These are phyloP conservation scores for Colletotrichum chlorophyti DNA, from an alignment of 2,329 filamentous ascomycete species.

Conservation along the genomic window DNA sequence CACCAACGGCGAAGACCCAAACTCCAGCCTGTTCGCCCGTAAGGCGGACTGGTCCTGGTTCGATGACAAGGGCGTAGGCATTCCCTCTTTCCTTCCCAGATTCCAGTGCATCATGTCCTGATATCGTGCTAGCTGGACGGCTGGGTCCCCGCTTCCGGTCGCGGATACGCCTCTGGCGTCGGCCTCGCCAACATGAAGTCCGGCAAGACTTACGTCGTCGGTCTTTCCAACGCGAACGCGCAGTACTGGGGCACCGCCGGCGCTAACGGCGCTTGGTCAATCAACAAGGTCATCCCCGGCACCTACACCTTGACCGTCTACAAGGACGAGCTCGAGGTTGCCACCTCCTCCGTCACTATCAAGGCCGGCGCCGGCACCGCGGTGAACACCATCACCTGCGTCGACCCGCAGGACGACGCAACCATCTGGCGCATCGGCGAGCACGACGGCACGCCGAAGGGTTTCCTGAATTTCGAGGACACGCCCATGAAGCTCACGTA, in stretches of 20 bases:
- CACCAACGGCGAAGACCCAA: constrained; percentile 44
- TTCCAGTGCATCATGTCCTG: not conserved
- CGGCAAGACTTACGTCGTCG: constrained; percentile 46
- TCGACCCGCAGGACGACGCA: constrained; percentile 39
- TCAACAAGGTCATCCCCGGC: constrained; percentile 38
- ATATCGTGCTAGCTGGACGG: constrained; percentile 34
- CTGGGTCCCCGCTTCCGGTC: constrained; percentile 38
- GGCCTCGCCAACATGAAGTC: constrained; percentile 45
- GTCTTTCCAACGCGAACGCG: constrained; percentile 40
- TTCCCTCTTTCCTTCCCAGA: too few relatives aligned
- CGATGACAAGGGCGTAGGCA: constrained; percentile 36
- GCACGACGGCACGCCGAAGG: constrained; percentile 41
- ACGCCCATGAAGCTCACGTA: constrained; percentile 48
- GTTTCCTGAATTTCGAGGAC: constrained; percentile 43
- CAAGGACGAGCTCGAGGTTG: constrained; percentile 42
- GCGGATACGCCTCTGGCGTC: constrained; percentile 38
- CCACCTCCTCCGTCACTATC: constrained; percentile 35
- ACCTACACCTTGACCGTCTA: constrained; percentile 42
- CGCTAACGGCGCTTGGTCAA: constrained; percentile 36
- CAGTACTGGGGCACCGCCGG: constrained; percentile 44
- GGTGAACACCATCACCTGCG: constrained; percentile 37
- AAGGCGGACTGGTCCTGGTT: constrained; percentile 44
- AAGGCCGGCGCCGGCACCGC: constrained; percentile 37
- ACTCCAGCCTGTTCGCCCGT: constrained; percentile 41
- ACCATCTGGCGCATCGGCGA: constrained; percentile 45